Base-by-base conservation (phyloP, 2,329 filamentous ascomycete species). In the Lachnellula occidentalis region DNA sequence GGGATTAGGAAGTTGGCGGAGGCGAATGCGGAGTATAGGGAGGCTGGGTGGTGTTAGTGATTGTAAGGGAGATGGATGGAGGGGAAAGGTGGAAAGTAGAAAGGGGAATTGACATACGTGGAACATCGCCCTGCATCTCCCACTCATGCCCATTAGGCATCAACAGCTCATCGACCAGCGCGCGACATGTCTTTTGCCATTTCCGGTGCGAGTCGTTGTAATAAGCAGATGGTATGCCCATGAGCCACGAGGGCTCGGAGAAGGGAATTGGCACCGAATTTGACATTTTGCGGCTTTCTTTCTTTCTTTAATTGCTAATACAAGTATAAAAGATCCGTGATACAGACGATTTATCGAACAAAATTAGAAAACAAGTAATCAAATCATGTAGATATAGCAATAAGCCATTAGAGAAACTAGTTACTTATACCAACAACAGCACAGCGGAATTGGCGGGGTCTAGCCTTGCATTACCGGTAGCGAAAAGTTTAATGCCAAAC, bases 201-300 rank as follows among this genome's bases (percentile, higher is more conserved):
- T 72, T 73, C 14, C 75, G 73, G 67, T 90, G 86, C 4, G 82
- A 81, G 3, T 79, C 75, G 22, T 79, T 84, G 73, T 87, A 88
- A 73, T 89, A 87, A 12, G 87, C 82, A 0, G 84, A 87, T 0
- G 87, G 87, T 2, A 89, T 74, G 50, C 86, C 86, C 62, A 76
- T 76, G 46, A 90, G 77, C 72, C 85, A 90, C 1, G 86, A 79
- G 1, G 87, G 87, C 63, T 91, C 87, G 5, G 85, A 83, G 72
- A 90, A 88, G 49, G 87, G 87, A 24, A 88, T 69, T 50, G 59
- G 53, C 6, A 61, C 51, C 24, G 15, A 3, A 49, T 58, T 55
- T 12, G 53, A 51, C 53, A 55, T 55, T n/a, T n/a, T n/a, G 34
- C 45, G 6, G 5, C 8, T 27, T 27, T 27, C 24, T 8, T 27